Percentiles rank a stretch among this genome's conserved stretches.
These are phyloP conservation scores for Mucor piriformis DNA, from an alignment of 371 early-diverging fungal genomes.

Conservation along the genomic window DNA sequence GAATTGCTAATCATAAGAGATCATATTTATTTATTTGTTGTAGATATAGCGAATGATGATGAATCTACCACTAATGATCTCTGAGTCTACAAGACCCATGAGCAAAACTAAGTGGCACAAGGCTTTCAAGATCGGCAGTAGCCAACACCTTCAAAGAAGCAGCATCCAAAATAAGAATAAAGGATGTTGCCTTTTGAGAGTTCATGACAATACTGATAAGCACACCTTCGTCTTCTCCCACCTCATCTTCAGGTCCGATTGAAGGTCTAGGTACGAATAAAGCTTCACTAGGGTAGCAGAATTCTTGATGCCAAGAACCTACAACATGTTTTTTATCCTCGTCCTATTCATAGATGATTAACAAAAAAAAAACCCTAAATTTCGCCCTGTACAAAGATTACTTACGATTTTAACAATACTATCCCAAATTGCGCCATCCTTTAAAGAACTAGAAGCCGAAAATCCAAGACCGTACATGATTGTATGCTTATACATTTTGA, in stretches of 20 bases:
- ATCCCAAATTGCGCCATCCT: slow-evolving; percentile 65
- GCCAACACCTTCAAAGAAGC: slow-evolving; percentile 64
- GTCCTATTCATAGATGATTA: slow-evolving; percentile 15
- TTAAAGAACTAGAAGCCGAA: slow-evolving; percentile 38
- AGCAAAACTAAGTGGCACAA: slow-evolving; percentile 70
- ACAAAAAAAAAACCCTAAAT: too few relatives aligned
- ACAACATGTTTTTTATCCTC: slow-evolving; percentile 30
- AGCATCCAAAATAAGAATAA: slow-evolving; percentile 77
- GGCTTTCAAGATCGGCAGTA: slow-evolving; percentile 61
- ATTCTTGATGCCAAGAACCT: slow-evolving; percentile 53
- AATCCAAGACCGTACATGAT: slow-evolving; percentile 69
- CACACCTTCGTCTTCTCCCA: slow-evolving; percentile 78
- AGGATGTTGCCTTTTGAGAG: slow-evolving; percentile 61
- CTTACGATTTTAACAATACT: slow-evolving; percentile 69
- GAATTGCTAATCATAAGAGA: too few relatives aligned
- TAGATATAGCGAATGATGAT: too few relatives aligned
- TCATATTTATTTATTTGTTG: too few relatives aligned
- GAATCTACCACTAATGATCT: slow-evolving; percentile 15
- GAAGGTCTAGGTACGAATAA: slow-evolving; percentile 64
- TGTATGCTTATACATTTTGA: slow-evolving; percentile 53
- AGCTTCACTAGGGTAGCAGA: slow-evolving; percentile 78
- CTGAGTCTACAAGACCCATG: slow-evolving; percentile 36
- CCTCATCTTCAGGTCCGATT: slow-evolving; percentile 37
- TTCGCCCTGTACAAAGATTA: too few relatives aligned
- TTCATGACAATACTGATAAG: slow-evolving; percentile 75